phyloP scores from a whole-genome alignment of 2,329 filamentous ascomycete genomes.

The Epichloe gansuensis region DNA sequence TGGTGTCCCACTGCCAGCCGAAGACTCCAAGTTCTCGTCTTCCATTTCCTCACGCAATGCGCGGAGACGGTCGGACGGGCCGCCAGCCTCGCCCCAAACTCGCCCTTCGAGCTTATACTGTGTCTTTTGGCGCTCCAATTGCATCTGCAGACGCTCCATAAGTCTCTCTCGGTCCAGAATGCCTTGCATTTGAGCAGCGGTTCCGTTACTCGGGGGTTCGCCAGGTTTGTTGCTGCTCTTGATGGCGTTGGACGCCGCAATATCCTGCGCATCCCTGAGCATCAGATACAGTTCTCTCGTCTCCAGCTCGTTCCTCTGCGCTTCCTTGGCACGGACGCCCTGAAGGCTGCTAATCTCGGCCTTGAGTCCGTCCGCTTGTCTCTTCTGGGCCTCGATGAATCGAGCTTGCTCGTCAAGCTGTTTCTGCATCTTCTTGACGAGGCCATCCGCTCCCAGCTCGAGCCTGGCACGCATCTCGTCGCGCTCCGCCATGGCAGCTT shows the following conservation, averaged over 20 bases:
- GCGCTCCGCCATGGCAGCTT: conserved; percentile 88
- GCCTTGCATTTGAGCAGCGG: conserved; percentile 71
- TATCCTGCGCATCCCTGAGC: conserved; percentile 93
- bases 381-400: conserved; percentile 76
- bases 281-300: conserved; percentile 95
- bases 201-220: conserved; percentile 44
- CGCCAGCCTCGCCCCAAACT: conserved; percentile 69
- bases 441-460: conserved; percentile 81
- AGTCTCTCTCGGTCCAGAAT: conserved; percentile 86
- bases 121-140: conserved; percentile 92
- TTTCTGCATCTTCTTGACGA: conserved; percentile 85
- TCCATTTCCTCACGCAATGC: conserved; percentile 96
- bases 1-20: conserved; percentile 36
- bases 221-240: conserved; percentile 35
- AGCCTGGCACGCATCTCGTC: conserved; percentile 87
- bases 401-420: conserved; percentile 87
- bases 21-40: conserved; percentile 33
- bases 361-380: conserved; percentile 79
- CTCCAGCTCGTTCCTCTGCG: conserved; percentile 90
- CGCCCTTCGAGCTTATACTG: conserved; percentile 94
- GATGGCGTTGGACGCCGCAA: conserved; percentile 71
- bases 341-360: conserved; percentile 81
- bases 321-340: conserved; percentile 72
- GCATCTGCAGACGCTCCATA: conserved; percentile 88
- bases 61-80: conserved; percentile 81